Evolutionary conservation across 139 green algal species (phyloP).

Genomic region (Protoeuglena noctilucae): DNA sequence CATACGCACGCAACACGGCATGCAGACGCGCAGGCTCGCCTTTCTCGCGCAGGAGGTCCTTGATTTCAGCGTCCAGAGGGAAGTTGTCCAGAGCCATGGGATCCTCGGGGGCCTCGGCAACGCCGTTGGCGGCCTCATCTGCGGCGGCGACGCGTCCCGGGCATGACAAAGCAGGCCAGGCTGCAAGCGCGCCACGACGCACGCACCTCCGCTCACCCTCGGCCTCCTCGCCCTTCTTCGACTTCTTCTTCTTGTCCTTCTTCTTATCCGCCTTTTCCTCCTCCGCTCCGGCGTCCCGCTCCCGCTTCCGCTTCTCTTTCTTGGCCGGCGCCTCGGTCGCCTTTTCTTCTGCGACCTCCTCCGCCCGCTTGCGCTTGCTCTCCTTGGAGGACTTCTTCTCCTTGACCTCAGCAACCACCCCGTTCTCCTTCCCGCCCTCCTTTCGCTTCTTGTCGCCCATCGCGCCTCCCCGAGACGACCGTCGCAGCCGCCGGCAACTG

Average conservation of each 20-base stretch:
- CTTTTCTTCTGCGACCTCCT: background rate
- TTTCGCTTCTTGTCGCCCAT: background rate
- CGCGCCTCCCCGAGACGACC: background rate
- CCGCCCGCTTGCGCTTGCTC: slow-evolving; percentile 13
- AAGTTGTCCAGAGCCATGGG: slow-evolving; percentile 74
- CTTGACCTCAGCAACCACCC: background rate
- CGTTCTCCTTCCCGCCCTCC: background rate
- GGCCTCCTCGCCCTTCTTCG: background rate
- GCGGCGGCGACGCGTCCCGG: too few relatives aligned
- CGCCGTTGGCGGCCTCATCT: too few relatives aligned
- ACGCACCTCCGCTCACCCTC: background rate
- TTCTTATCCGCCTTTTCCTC: slow-evolving; percentile 7
- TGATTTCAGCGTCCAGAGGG: slow-evolving; percentile 40
- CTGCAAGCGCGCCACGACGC: too few relatives aligned
- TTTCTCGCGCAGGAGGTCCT: slow-evolving; percentile 42
- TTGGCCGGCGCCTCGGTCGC: slow-evolving; percentile 2
- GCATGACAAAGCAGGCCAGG: too few relatives aligned
- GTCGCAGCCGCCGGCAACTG: background rate
- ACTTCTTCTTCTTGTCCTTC: slow-evolving; percentile 12
- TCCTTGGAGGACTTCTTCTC: slow-evolving; percentile 4
- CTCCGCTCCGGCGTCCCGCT: background rate
- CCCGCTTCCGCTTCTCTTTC: slow-evolving; percentile 15
- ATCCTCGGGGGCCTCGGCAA: too few relatives aligned
- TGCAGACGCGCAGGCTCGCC: too few relatives aligned
- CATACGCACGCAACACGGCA: too few relatives aligned